phyloP scores from a whole-genome alignment of 768 basidiomycete genomes.

The Melanogaster broomeanus region DNA sequence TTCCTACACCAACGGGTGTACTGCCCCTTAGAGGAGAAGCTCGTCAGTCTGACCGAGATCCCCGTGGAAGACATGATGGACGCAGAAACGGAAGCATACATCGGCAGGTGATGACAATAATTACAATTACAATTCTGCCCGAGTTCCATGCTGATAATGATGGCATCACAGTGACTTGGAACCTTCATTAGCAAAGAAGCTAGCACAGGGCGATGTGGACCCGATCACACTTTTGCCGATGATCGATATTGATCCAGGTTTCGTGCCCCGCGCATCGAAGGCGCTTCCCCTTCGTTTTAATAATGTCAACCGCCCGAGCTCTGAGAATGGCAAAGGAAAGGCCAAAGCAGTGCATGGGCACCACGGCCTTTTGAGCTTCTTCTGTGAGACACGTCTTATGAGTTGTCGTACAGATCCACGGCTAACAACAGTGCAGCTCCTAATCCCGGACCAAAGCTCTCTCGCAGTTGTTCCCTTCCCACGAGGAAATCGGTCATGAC shows the following conservation, averaged over 20 bases:
- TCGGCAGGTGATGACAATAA: constrained; percentile 53
- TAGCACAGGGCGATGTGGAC: constrained; percentile 71
- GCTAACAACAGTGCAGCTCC: constrained; percentile 31
- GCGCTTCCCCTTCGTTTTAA: constrained; percentile 35
- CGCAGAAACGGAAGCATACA: constrained; percentile 65
- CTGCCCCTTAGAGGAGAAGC: constrained; percentile 61
- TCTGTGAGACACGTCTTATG: constrained; percentile 46
- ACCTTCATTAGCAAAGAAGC: constrained; percentile 56
- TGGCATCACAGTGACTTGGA: constrained; percentile 57
- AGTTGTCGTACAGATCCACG: constrained; percentile 39
- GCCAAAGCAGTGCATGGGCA: constrained; percentile 21
- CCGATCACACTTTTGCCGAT: constrained; percentile 71
- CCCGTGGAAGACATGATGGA: constrained; percentile 56
- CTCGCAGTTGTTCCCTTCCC: constrained; percentile 31
- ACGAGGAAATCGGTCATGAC: constrained; percentile 25
- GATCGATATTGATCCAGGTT: constrained; percentile 75
- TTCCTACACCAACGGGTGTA: constrained; percentile 94
- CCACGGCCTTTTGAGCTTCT: constrained; percentile 59
- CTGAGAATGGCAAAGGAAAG: constrained; percentile 51
- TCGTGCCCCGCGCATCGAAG: constrained; percentile 54
- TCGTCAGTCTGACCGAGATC: constrained; percentile 71
- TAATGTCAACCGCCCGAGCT: constrained; percentile 24
- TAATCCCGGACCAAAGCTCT: constrained; percentile 24
- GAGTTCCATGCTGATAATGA: constrained; percentile 9
- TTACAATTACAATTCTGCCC: too few species aligned